Evolutionary conservation across 371 early-diverging fungal species (phyloP).

Genomic region (Syncephalis plumigaleata): DNA sequence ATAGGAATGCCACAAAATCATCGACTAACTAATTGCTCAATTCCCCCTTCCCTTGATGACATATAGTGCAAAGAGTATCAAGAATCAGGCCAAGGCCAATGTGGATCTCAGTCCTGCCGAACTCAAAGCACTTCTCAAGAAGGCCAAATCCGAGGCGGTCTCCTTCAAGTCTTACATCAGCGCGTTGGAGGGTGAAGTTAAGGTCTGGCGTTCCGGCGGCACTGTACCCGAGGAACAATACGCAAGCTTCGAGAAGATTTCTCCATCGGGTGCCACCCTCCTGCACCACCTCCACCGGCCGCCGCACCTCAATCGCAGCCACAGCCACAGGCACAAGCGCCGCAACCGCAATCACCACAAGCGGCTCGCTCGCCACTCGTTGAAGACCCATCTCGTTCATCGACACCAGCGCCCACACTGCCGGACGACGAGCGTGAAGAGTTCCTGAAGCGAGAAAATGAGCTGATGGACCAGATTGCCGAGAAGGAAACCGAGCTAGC

Average conservation of each 20-base stretch:
- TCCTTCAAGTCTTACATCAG: conserved; percentile 65
- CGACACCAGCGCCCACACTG: conserved; percentile 57
- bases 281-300: conserved; percentile 8
- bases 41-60: not conserved
- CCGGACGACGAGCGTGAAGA: conserved; percentile 86
- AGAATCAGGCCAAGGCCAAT: conserved; percentile 97
- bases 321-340: conserved; percentile 4
- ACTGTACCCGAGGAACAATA: conserved; percentile 52
- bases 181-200: conserved; percentile 73
- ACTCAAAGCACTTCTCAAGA: conserved; percentile 81
- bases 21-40: not conserved
- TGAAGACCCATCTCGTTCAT: conserved; percentile 37
- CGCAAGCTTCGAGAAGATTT: conserved; percentile 50
- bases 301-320: conserved; percentile 3
- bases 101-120: conserved; percentile 84
- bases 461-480: conserved; percentile 73
- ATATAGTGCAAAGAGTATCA: conserved; percentile 92
- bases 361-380: conserved; percentile 3
- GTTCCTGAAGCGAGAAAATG: conserved; percentile 84
- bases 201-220: conserved; percentile 68
- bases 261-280: conserved; percentile 20
- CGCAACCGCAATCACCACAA: conserved; percentile 11
- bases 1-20: not conserved
- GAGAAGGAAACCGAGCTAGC: conserved; percentile 42
- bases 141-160: conserved; percentile 58